Conservation (phyloP, 805 yeast genomes). For the Metschnikowia continentalis region DNA sequence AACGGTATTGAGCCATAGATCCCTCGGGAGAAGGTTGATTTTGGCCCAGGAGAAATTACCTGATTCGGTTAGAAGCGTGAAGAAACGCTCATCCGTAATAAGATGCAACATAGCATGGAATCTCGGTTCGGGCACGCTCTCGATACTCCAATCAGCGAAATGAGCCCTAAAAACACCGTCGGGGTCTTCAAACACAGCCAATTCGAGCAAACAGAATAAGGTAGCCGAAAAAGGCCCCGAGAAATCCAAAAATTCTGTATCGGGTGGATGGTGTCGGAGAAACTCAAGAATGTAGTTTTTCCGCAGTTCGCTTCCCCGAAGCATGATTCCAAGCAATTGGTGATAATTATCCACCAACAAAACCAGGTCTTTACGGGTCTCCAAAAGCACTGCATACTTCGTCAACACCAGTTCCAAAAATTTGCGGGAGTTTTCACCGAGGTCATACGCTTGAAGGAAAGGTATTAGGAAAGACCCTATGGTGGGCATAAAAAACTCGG, state of each 20-base stretch:
- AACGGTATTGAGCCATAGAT: neutral
- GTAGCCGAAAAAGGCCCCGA: neutral
- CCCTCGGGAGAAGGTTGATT: conserved; percentile 1
- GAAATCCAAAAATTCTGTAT: neutral
- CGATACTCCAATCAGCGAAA: neutral
- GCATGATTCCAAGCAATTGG: neutral
- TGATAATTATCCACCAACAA: neutral
- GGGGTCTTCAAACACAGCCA: neutral
- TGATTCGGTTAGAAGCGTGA: neutral
- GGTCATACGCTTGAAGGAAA: neutral
- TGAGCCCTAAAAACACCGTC: neutral
- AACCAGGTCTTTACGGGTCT: neutral
- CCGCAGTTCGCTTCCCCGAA: neutral
- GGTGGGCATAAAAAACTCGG: too few relatives aligned
- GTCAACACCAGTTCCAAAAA: neutral
- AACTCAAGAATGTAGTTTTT: neutral
- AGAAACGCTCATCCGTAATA: conserved; percentile 5
- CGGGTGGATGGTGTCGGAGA: neutral
- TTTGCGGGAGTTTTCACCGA: neutral
- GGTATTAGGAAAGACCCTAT: neutral
- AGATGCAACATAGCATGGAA: conserved; percentile 3
- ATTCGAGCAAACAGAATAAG: neutral
- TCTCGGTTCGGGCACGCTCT: neutral
- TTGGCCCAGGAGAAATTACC: neutral
- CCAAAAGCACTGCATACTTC: neutral